Evolutionary conservation across 306 rosid species (phyloP), one percentile per base, ranked within the genome.

Genomic region (Styphnolobium japonicum): DNA sequence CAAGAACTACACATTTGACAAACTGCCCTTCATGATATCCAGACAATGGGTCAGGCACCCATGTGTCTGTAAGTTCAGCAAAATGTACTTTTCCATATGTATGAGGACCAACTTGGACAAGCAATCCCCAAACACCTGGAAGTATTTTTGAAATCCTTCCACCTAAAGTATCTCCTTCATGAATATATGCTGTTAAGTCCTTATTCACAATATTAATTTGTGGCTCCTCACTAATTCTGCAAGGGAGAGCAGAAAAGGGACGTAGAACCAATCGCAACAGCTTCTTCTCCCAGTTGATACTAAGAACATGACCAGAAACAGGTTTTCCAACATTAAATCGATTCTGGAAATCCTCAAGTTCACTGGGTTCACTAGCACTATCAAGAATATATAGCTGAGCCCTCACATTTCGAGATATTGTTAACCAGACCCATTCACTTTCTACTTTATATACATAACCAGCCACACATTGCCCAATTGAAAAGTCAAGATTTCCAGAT

Each of bases 111-210:
- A 95, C 80, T 91, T 90, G 97, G 73, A 95, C 96, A 0, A 79
- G 86, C 88, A 95, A 73, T 25, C 99, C 99, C 83, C 96, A 87
- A 78, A 91, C 89, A 77, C 98, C 97, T 12, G 92, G 90, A 86
- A 89, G 87, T 56, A 85, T 69, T 90, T 89, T 93, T 43, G 91
- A 87, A 81, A 95, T 80, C 76, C 90, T 90, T 62, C 97, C 99
- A 73, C 93, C 98, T 51, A 93, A 45, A 72, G 78, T 68, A 75
- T 88, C 86, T 73, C 99, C 96, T 87, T 89, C 86, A 23, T 76
- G 85, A 82, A 91, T 64, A 83, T 86, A 81, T 37, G 87, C 86
- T 34, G 84, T 42, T 16, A 72, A 66, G 69, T 84, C 87, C 53
- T 80, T 88, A 71, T 75, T 80, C 64, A 33, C 45, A 66, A 48